Base-by-base conservation (phyloP, 129 eudicot genomes). In the Gnaphalium uliginosum region DNA sequence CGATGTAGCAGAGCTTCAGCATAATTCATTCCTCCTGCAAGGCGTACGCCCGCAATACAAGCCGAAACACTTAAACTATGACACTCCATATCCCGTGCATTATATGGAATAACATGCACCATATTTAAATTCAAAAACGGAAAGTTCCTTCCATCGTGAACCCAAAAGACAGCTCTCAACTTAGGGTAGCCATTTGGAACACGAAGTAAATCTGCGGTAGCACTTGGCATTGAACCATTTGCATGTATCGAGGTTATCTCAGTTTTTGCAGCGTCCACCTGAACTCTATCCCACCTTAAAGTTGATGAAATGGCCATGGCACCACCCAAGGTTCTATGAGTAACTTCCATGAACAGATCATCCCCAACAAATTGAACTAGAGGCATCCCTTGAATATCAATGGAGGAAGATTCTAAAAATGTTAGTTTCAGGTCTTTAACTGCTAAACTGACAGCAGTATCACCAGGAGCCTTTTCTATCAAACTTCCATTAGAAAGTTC, bases 11-110 rank as follows among this genome's bases (percentile, higher is more conserved):
- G 67, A 33, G 93, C 89, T 81, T 94, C 98, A 46, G 93, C 81
- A 68, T 90, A 94, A 80, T 66, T 88, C 97, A 94, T 88, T 79
- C 98, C 98, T 58, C 98, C 98, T 57, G 93, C 98, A 72, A 94
- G 93, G 46, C 96, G 96, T 74, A 94, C 81, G 10, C 98, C 98
- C n/a, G 91, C 92, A 39, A 94, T 74, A 81, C 96, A 87, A 59
- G 96, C 96, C 58, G 93, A 89, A 63, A 89, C 88, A 67, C 72
- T 90, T 74, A 94, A 87, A 81, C 91, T 88, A 81, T 94, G 97
- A 79, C 97, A 90, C 82, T 87, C 98, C 27, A 76, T 83, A 79
- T 94, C 98, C 63, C 69, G 82, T 68, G 96, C 90, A 48, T 84
- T 86, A 78, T 80, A 84, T 14, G 98, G 98, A 76, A 94, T 87